Conservation (phyloP, 2,329 filamentous ascomycete genomes). For the Colletotrichum acutatum region DNA sequence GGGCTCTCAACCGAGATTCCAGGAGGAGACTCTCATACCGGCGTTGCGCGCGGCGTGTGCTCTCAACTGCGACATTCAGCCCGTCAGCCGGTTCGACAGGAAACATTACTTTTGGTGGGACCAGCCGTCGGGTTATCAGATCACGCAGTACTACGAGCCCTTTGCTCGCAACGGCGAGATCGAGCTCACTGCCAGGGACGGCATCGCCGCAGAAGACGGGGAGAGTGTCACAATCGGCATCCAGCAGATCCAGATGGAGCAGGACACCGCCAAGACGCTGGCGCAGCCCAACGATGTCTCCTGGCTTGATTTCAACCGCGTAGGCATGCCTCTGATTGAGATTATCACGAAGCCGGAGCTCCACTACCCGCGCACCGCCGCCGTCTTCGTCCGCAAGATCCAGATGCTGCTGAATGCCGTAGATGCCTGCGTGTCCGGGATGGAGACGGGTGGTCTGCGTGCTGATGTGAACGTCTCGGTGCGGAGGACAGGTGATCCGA, state of each 20-base stretch:
- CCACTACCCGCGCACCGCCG: conserved; percentile 86
- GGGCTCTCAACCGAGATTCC: conserved; percentile 88
- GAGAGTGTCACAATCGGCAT: conserved; percentile 80
- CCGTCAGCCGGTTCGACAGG: conserved; percentile 85
- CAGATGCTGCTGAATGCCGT: conserved; percentile 83
- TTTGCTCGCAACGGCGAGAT: conserved; percentile 78
- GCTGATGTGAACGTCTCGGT: conserved; percentile 98
- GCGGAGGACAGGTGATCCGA: conserved; percentile 61
- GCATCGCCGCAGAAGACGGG: conserved; percentile 80
- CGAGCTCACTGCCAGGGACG: conserved; percentile 78
- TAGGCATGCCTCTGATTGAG: conserved; percentile 90
- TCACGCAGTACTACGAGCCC: conserved; percentile 91
- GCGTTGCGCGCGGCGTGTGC: conserved; percentile 91
- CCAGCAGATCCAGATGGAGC: conserved; percentile 95
- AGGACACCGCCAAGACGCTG: conserved; percentile 95
- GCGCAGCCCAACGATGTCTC: conserved; percentile 78
- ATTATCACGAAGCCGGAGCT: conserved; percentile 94
- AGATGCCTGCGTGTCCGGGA: conserved; percentile 87
- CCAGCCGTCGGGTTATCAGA: conserved; percentile 95
- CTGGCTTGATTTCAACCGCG: conserved; percentile 93
- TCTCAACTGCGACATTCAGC: conserved; percentile 82
- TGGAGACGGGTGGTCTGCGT: conserved; percentile 91
- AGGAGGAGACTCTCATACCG: conserved; percentile 84
- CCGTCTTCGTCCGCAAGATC: conserved; percentile 88
- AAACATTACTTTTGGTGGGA: conserved; percentile 99